Evolutionary conservation across 768 basidiomycete genomes (phyloP), one percentile per base, ranked within the genome.

Genomic region (Hortiboletus flavorubellus): DNA sequence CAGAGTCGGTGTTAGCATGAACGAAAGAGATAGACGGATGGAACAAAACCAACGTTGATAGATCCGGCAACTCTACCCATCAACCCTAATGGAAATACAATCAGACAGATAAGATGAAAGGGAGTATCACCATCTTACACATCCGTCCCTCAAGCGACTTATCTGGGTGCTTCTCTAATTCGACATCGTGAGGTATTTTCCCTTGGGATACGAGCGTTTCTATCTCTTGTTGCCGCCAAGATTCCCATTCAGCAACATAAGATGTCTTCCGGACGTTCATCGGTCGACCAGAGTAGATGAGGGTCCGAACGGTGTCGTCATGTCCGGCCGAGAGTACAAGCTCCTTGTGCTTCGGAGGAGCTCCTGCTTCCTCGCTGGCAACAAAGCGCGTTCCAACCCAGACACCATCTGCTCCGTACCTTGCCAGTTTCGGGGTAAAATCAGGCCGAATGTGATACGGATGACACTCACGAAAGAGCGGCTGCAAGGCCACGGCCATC

Each of bases 351-450:
- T 69, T 80, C 34, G 81, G 81, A 11, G 91, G 85, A 3, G 91
- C 91, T 37, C 85, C 87, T 0, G 91, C 89, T 68, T 93, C 89
- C 37, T 78, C 82, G 62, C 85, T 85, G 11, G 91, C 89, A 40
- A 92, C 89, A 65, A 93, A 93, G 38, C 91, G 84, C 5, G 91
- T 93, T 89, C 89, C 21, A 37, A 91, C 89, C 92, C 92, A 94
- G 4, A 93, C 87, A 42, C 86, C 92, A 3, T 86, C 77, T 5
- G 91, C 92, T 45, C 92, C 92, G 59, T 87, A 91, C 49, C 87
- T 88, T 58, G 45, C 18, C 49, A 26, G 14, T 15, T 30, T 50
- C 14, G n/a, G 14, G 30, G 47, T 54, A 21, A 53, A 39, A 18
- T 21, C 26, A 9, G 4, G 26, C 15, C 11, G 8, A 37, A 44